phyloP scores from a whole-genome alignment of 257 asterid genomes.

The Petunia axillaris region DNA sequence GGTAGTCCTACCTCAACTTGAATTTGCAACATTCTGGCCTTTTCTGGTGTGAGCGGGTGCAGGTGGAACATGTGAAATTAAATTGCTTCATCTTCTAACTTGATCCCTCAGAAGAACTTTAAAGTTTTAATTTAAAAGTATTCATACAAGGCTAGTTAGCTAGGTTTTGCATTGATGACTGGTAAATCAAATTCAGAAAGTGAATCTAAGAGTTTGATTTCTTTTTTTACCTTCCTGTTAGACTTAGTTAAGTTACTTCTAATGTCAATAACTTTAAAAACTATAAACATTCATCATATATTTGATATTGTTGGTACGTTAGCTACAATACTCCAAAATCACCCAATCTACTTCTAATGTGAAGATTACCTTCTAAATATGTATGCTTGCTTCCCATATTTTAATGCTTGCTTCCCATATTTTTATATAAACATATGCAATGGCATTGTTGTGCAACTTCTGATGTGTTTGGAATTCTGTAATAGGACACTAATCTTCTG shows the following conservation, averaged over 20 bases:
- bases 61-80: no score
- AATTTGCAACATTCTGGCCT: no score
- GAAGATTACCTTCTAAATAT: background rate
- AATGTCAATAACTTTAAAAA: background rate
- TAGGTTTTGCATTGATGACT: background rate
- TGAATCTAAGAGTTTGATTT: background rate
- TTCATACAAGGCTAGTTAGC: background rate
- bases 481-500: conserved; percentile 62
- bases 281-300: background rate
- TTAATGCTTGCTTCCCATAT: background rate
- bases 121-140: background rate
- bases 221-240: background rate
- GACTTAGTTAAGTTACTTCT: background rate
- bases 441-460: background rate
- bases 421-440: background rate
- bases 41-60: no score
- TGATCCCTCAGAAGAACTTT: background rate
- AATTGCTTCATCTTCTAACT: background rate
- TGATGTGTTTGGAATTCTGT: conserved; percentile 9
- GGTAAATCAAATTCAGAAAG: background rate
- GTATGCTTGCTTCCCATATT: background rate
- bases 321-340: background rate
- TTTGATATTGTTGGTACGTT: background rate
- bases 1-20: no score
- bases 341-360: background rate